Percentiles rank a stretch among this genome's conserved stretches.
Evolutionary conservation across 1,284 basidiomycete genomes (phyloP).

Genomic region (Leccinum pseudoinsigne): DNA sequence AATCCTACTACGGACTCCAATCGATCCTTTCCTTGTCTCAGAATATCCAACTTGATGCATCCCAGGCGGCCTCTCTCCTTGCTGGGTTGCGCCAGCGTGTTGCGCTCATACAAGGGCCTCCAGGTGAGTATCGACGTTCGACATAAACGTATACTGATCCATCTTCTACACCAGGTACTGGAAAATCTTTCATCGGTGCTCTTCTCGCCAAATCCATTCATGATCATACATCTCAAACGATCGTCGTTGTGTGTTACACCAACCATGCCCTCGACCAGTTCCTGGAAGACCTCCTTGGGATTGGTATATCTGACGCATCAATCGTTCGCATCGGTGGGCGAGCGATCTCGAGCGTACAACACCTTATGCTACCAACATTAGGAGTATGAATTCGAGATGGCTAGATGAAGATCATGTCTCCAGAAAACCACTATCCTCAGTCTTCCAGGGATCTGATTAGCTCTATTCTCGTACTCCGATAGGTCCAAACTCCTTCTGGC

Average conservation of each 20-base stretch:
- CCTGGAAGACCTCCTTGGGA: constrained; percentile 55
- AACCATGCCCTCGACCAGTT: constrained; percentile 72
- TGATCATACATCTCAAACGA: constrained; percentile 44
- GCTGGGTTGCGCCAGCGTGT: constrained; percentile 52
- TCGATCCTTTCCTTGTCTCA: constrained; percentile 35
- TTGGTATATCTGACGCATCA: constrained; percentile 46
- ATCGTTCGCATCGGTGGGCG: constrained; percentile 63
- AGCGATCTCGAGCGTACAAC: constrained; percentile 44
- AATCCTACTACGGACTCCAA: constrained; percentile 43
- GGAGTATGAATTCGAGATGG: no score
- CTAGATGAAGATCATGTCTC: no score
- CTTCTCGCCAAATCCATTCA: constrained; percentile 58
- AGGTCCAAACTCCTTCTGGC: no score
- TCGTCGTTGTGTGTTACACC: constrained; percentile 67
- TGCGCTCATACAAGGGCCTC: constrained; percentile 65
- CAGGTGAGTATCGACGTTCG: constrained; percentile 43
- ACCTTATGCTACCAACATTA: constrained; percentile 38
- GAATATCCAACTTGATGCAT: constrained; percentile 46
- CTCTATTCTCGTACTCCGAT: no score
- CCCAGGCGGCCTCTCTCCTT: constrained; percentile 52
- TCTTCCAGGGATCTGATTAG: no score
- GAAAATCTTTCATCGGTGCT: constrained; percentile 69
- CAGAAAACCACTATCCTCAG: no score
- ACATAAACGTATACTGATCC: constrained; percentile 1
- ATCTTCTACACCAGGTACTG: constrained; percentile 48